Base-by-base conservation (phyloP, 2,329 filamentous ascomycete species). In the Metarhizium robertsii region DNA sequence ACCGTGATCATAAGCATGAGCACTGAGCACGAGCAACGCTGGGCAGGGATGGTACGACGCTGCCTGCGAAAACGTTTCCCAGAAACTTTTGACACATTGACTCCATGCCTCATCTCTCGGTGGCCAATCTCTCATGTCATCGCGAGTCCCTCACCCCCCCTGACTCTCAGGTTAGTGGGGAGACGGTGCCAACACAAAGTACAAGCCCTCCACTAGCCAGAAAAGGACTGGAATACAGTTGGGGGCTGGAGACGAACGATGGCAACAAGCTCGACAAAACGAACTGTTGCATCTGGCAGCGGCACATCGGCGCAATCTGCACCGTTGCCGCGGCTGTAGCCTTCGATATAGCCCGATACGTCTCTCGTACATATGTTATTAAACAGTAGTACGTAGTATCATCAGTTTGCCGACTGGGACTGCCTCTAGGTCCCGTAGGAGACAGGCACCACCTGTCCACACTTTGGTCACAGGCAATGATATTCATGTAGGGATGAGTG, bases 31-130 rank as follows among this genome's bases (percentile, higher is more conserved):
- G 20, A 50, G 29, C 50, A 30, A 50, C 56, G 46, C 45, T 48
- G 53, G 30, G 53, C 58, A 60, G 54, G 59, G 58, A 57, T 59
- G 53, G 45, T 57, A 54, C 52, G 55, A 53, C 16, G 50, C 11
- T 16, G 38, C 55, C 56, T 50, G 54, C 50, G 47, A 52, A 56
- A 52, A 55, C 50, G 55, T 53, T 59, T 55, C 53, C 48, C 53
- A 46, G 42, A 51, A 50, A 49, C n/a, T 45, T 50, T 59, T 48
- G 57, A 57, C 54, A 54, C 46, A 56, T 50, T 55, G 49, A 52
- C 13, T 53, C 43, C 34, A 48, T 54, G 53, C 20, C 25, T 32
- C 50, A 45, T 45, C 40, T 42, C 47, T 55, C 54, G 53, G 56
- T 40, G 52, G 50, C 50, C 55, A 38, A 52, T 50, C 53, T 50